Evolutionary conservation across 257 asterid genomes (phyloP).

Genomic region (Ligustrum vulgare): DNA sequence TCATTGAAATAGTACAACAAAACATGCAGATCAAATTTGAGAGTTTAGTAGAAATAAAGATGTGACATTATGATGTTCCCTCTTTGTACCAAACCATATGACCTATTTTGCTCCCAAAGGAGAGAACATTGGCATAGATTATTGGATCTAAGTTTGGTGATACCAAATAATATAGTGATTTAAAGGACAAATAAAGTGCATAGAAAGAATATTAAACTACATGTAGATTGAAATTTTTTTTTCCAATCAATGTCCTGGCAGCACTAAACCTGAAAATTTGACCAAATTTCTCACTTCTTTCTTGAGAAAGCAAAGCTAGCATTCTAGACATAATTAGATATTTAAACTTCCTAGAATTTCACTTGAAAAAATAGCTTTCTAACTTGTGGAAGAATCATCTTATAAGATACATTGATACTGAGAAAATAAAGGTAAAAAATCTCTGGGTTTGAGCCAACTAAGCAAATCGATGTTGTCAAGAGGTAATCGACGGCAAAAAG

Average conservation of each 20-base stretch:
- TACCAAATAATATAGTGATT: neutral
- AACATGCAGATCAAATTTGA: too few species aligned
- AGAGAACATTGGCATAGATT: conserved; percentile 10
- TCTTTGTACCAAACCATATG: too few species aligned
- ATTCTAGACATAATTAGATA: neutral
- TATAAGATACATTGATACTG: too few species aligned
- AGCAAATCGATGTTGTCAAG: too few species aligned
- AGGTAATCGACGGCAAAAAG: too few species aligned
- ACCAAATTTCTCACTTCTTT: neutral
- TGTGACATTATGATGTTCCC: too few species aligned
- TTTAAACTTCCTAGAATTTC: neutral
- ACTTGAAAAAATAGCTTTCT: too few species aligned
- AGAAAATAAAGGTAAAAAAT: too few species aligned
- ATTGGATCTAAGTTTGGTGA: neutral
- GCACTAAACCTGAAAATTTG: neutral
- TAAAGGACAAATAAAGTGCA: conserved; percentile 1
- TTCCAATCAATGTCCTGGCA: conserved; percentile 11
- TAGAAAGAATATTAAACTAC: neutral
- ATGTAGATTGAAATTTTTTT: neutral
- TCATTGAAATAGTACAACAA: too few species aligned
- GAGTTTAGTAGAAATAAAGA: too few species aligned
- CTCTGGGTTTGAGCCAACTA: too few species aligned
- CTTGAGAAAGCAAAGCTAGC: neutral
- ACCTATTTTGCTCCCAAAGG: conserved; percentile 7
- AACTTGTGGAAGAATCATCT: too few species aligned